Evolutionary conservation across 306 rosid species (phyloP), one percentile per base, ranked within the genome.

Genomic region (Gillenia trifoliata): DNA sequence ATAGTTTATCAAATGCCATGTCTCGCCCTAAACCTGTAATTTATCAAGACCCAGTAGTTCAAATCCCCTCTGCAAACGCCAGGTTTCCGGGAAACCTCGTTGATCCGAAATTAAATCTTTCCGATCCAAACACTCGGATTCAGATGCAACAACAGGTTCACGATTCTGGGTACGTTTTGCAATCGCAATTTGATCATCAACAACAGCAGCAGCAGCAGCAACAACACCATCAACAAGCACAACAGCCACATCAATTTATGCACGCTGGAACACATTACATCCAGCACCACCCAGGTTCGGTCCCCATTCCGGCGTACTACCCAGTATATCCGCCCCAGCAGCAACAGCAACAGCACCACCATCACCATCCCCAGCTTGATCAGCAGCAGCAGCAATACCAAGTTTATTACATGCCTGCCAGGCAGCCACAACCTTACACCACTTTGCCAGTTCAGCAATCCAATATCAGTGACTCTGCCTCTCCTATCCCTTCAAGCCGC

Each of bases 251-350:
- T 40, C 84, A 89, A 86, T 90, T 77, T 73, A 79, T 94, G 0
- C 98, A 87, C 5, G 75, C 81, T 1, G 93, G 93, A 59, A 74
- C 96, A 19, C 98, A 90, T 68, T 94, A 86, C 86, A 79, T 91
- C 68, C 97, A 87, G 50, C 97, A 86, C 13, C 82, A 85, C 43
- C 89, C 92, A 57, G 92, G 88, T 38, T 68, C 85, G 3, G 62
- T 84, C 65, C 89, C 81, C 9, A 71, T 91, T 36, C 78, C 92
- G 13, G 82, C 97, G 16, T 94, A 87, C 64, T 94, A 80, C 82
- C 96, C 95, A 70, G 88, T 92, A 64, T 93, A 94, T 86, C 91
- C 93, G 71, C 75, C 97, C 70, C 97, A 87, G 52, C 80, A 55
- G 22, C 74, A 70, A 0, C 75, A 17, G 38, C 52, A 13, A 0